Conservation (phyloP, 202 grass and related monocot genomes). For the Dendrocalamus latiflorus region DNA sequence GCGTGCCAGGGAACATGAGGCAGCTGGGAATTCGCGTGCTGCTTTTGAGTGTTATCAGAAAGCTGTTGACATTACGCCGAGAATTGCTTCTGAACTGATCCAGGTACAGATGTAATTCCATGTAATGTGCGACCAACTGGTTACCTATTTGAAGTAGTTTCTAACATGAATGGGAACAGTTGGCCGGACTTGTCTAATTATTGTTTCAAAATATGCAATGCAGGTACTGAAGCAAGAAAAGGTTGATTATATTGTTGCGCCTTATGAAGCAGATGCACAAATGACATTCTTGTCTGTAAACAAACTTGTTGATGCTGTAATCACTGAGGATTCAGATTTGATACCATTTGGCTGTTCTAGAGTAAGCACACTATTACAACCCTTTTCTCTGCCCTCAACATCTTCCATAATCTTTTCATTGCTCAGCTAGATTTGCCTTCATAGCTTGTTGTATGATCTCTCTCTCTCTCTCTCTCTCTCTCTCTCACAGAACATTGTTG, state of each 20-base stretch:
- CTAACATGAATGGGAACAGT: background rate
- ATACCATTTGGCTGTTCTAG: too few relatives aligned
- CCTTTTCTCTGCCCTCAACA: too few relatives aligned
- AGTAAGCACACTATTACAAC: too few relatives aligned
- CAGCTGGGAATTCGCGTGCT: constrained; percentile 66
- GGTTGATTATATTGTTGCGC: constrained; percentile 36
- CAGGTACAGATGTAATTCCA: constrained; percentile 45
- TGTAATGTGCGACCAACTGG: background rate
- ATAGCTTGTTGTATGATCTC: too few relatives aligned
- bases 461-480: too few relatives aligned
- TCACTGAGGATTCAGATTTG: too few relatives aligned
- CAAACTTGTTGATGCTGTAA: too few relatives aligned
- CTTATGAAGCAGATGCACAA: too few relatives aligned
- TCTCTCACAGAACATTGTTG: too few relatives aligned
- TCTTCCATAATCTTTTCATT: too few relatives aligned
- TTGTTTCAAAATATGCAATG: constrained; percentile 27
- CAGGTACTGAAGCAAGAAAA: constrained; percentile 89
- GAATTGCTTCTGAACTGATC: constrained; percentile 79
- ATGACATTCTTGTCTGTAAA: too few relatives aligned
- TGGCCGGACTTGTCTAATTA: background rate
- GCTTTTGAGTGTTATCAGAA: constrained; percentile 46
- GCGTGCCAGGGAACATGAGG: constrained; percentile 83
- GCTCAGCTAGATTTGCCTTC: too few relatives aligned
- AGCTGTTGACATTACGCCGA: constrained; percentile 97
- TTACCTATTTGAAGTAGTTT: constrained; percentile 1